These are phyloP conservation scores for Ceratobasidium sp. DNA, from an alignment of 1,284 basidiomycete genomes.

Conservation along the genomic window DNA sequence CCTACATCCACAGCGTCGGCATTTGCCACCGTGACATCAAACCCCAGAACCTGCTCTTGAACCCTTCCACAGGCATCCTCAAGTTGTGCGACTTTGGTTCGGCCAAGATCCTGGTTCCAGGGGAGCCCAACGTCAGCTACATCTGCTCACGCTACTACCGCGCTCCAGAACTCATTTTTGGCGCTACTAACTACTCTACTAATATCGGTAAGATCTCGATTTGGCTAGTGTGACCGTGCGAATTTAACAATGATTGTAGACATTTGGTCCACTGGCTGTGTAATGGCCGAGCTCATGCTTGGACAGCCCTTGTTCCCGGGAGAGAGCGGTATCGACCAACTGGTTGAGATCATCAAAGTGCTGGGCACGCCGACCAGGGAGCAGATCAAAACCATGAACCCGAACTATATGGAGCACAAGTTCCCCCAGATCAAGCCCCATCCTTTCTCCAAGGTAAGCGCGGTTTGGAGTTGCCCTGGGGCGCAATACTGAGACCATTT, in stretches of 20 bases:
- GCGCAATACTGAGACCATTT: slow-evolving; percentile 1
- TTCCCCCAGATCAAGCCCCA: slow-evolving; percentile 99
- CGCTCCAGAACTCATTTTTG: slow-evolving; percentile 99
- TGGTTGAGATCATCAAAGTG: slow-evolving; percentile 99
- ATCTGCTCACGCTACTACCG: slow-evolving; percentile 99
- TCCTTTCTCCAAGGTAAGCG: slow-evolving; percentile 86
- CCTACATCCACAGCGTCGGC: slow-evolving; percentile 98
- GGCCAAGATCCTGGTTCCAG: slow-evolving; percentile 96
- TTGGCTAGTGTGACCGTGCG: slow-evolving; percentile 37
- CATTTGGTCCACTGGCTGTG: slow-evolving; percentile 99
- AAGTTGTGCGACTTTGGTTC: slow-evolving; percentile 99
- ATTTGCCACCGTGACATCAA: slow-evolving; percentile 99
- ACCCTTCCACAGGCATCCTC: slow-evolving; percentile 94
- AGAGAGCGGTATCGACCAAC: slow-evolving; percentile 99
- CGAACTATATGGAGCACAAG: slow-evolving; percentile 99
- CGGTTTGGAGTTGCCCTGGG: not conserved
- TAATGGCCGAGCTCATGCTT: slow-evolving; percentile 99
- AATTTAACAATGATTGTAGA: slow-evolving; percentile 57
- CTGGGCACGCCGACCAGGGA: slow-evolving; percentile 97
- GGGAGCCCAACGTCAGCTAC: slow-evolving; percentile 99
- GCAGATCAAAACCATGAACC: slow-evolving; percentile 99
- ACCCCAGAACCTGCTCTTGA: slow-evolving; percentile 96
- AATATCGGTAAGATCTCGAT: slow-evolving; percentile 82
- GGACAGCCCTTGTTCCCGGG: slow-evolving; percentile 99
- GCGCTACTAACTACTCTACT: slow-evolving; percentile 99